Conservation (phyloP, 2,329 filamentous ascomycete species). For the Stylonectria norvegica region DNA sequence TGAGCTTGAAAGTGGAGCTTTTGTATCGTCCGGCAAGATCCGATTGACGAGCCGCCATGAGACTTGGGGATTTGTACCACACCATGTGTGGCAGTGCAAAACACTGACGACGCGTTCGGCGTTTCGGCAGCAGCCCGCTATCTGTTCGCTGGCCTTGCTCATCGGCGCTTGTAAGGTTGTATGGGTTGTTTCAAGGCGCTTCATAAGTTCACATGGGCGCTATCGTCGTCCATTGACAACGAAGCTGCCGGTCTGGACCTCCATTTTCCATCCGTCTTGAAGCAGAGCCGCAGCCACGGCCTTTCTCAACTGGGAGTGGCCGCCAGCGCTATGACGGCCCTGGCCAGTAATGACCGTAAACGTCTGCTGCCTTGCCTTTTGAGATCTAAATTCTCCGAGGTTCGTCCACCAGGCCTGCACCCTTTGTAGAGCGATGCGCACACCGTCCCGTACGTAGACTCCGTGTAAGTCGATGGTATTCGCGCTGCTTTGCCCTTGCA, state of each 20-base stretch:
- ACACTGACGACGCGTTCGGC: too few species aligned
- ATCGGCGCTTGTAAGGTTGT: too few species aligned
- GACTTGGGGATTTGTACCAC: too few species aligned
- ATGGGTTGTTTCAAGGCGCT: too few species aligned
- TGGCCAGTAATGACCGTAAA: slow-evolving; percentile 78
- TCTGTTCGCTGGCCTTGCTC: too few species aligned
- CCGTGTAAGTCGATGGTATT: slow-evolving; percentile 76
- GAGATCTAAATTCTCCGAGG: slow-evolving; percentile 61
- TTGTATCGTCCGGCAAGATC: too few species aligned
- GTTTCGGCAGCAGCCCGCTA: too few species aligned
- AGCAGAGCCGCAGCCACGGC: slow-evolving; percentile 74
- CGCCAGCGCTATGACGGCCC: slow-evolving; percentile 74
- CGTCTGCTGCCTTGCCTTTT: slow-evolving; percentile 45
- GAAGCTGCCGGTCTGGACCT: slow-evolving; percentile 67
- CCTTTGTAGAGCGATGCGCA: slow-evolving; percentile 68
- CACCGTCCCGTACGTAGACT: slow-evolving; percentile 74
- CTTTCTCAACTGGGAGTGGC: slow-evolving; percentile 71
- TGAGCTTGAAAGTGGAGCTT: too few species aligned
- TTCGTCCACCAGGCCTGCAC: slow-evolving; percentile 73
- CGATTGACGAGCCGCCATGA: too few species aligned
- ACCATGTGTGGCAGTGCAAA: too few species aligned
- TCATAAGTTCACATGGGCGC: slow-evolving; percentile 14
- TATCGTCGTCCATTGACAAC: slow-evolving; percentile 59
- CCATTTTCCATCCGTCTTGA: slow-evolving; percentile 78
- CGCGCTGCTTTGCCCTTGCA: slow-evolving; percentile 61